A percentile compares a stretch with the other conserved stretches of the same genome.
These are phyloP conservation scores for Pseudonitzschia delicatissima DNA, from an alignment of 108 stramenopile genomes.

Conservation along the genomic window DNA sequence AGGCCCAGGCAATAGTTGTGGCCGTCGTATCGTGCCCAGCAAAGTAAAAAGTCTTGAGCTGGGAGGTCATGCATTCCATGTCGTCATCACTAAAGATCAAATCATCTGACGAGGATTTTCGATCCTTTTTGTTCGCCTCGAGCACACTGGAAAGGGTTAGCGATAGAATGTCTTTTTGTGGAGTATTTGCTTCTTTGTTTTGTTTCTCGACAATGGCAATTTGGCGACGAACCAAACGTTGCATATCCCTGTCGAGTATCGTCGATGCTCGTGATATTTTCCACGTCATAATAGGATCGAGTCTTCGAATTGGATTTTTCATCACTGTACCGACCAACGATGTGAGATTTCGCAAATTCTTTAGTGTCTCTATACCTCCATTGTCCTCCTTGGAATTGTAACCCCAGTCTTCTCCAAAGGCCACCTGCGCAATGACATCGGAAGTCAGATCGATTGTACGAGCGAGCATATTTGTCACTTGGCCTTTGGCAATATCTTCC, in stretches of 20 bases:
- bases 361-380: neutral
- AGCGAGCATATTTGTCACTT: neutral
- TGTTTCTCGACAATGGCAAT: neutral
- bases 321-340: neutral
- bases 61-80: neutral
- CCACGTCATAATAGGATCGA: too few species aligned
- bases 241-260: neutral
- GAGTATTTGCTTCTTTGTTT: neutral
- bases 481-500: neutral
- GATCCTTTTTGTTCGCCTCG: neutral
- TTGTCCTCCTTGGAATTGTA: neutral
- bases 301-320: too few species aligned
- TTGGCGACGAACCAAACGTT: neutral
- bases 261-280: too few species aligned
- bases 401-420: constrained; percentile 17
- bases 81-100: neutral
- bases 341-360: neutral
- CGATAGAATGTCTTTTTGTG: neutral
- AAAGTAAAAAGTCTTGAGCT: constrained; percentile 55
- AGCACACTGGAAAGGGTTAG: neutral
- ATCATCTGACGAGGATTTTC: too few species aligned
- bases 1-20: constrained; percentile 43
- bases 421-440: constrained; percentile 17
- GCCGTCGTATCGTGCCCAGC: constrained; percentile 54
- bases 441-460: constrained; percentile 5